phyloP scores from a whole-genome alignment of 2,329 filamentous ascomycete genomes.

The Lizonia empirigonia region DNA sequence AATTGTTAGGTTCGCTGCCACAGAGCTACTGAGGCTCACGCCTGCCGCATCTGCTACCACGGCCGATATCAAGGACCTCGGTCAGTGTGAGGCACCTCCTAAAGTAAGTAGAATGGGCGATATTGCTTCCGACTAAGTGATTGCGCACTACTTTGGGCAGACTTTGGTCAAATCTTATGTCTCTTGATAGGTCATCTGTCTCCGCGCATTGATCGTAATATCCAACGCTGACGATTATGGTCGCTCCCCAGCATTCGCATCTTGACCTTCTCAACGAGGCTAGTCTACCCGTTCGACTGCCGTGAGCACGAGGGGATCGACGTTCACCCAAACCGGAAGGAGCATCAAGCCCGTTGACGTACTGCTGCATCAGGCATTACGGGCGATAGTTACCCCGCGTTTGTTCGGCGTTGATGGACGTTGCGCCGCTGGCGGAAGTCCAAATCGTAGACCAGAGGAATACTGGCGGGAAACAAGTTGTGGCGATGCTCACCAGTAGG shows the following conservation, averaged over 20 bases:
- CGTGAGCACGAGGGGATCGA: conserved; percentile 10
- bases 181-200: not conserved
- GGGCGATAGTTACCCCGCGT: conserved; percentile 13
- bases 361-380: conserved; percentile 1
- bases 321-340: conserved; percentile 15
- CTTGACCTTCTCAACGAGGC: conserved; percentile 14
- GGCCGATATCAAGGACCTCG: conserved; percentile 4
- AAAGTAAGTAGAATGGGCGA: conserved; percentile 15
- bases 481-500: not conserved
- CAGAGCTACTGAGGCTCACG: not conserved
- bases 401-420: not conserved
- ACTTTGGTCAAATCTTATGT: conserved; percentile 1
- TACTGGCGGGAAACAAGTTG: conserved; percentile 8
- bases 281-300: conserved; percentile 13
- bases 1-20: not conserved
- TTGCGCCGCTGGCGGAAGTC: not conserved
- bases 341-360: not conserved
- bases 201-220: conserved; percentile 11
- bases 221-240: not conserved
- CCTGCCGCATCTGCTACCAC: conserved; percentile 9
- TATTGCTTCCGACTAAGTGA: conserved; percentile 1
- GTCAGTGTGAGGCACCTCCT: conserved; percentile 1
- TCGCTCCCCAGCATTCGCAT: not conserved
- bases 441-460: conserved; percentile 10
- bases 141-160: not conserved